Evolutionary conservation across 129 eudicot species (phyloP).

Genomic region (Calendula officinalis): DNA sequence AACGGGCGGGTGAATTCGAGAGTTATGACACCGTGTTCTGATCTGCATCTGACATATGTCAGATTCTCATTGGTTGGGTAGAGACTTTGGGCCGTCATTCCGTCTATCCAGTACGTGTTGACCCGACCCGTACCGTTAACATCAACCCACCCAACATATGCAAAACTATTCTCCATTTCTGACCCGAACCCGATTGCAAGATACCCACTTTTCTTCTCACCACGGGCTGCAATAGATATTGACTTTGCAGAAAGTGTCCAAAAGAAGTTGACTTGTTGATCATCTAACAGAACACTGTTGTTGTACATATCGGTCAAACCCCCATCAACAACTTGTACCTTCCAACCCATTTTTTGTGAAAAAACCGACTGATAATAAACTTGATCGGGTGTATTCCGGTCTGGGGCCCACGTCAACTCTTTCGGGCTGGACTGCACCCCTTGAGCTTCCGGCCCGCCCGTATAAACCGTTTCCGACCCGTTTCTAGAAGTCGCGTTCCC

Average conservation of each 20-base stretch:
- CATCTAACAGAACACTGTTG: slow-evolving; percentile 86
- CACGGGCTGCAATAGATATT: slow-evolving; percentile 86
- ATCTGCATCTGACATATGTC: slow-evolving; percentile 86
- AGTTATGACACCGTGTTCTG: slow-evolving; percentile 83
- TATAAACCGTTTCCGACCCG: slow-evolving; percentile 65
- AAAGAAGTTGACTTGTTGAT: slow-evolving; percentile 84
- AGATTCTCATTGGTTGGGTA: slow-evolving; percentile 81
- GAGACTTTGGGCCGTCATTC: slow-evolving; percentile 58
- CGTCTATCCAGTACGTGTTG: slow-evolving; percentile 85
- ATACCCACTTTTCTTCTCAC: slow-evolving; percentile 92
- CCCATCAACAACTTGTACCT: slow-evolving; percentile 94
- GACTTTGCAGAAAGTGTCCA: slow-evolving; percentile 80
- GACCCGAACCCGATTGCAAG: slow-evolving; percentile 96
- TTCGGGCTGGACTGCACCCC: slow-evolving; percentile 89
- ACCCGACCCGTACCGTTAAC: slow-evolving; percentile 74
- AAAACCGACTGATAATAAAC: slow-evolving; percentile 84
- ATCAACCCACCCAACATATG: slow-evolving; percentile 94
- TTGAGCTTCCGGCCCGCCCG: slow-evolving; percentile 81
- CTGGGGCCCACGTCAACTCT: slow-evolving; percentile 78
- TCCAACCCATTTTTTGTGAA: slow-evolving; percentile 94
- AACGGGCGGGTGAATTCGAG: slow-evolving; percentile 91
- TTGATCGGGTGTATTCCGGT: slow-evolving; percentile 88
- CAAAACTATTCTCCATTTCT: slow-evolving; percentile 87
- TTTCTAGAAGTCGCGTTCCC: slow-evolving; percentile 94
- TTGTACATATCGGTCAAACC: slow-evolving; percentile 93